A percentile compares a stretch with the other conserved stretches of the same genome.
These are phyloP conservation scores for Wickerhamiella dianesei DNA, from an alignment of 805 yeast species.

Conservation along the genomic window DNA sequence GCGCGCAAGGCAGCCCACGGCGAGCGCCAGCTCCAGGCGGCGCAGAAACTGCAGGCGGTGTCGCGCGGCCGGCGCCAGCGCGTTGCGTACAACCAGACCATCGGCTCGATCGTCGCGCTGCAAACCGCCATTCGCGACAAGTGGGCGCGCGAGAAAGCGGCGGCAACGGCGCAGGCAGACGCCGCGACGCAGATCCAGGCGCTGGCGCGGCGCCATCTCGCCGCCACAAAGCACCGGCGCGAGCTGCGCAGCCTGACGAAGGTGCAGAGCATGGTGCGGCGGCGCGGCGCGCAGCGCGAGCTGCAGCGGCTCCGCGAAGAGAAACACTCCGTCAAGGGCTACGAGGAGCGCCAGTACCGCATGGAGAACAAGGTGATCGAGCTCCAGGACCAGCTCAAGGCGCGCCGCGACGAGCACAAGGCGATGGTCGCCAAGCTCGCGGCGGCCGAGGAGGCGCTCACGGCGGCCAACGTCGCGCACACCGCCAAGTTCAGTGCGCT, in stretches of 20 bases:
- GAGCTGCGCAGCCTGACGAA: conserved; percentile 45
- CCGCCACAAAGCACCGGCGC: conserved; percentile 39
- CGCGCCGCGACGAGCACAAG: conserved; percentile 62
- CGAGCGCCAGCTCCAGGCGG: conserved; percentile 40
- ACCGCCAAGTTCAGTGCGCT: not conserved
- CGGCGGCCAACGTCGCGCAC: conserved; percentile 2
- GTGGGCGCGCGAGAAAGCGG: conserved; percentile 39
- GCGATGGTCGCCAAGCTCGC: conserved; percentile 9
- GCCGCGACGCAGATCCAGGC: conserved; percentile 68
- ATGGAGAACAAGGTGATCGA: conserved; percentile 96
- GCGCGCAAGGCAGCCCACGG: conserved; percentile 44
- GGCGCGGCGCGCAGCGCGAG: conserved; percentile 56
- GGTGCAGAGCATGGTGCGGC: conserved; percentile 67
- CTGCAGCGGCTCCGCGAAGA: conserved; percentile 59
- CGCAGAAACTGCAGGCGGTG: conserved; percentile 58
- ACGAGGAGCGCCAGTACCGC: conserved; percentile 73
- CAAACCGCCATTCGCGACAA: conserved; percentile 45
- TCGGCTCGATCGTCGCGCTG: conserved; percentile 37
- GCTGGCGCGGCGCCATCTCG: conserved; percentile 51
- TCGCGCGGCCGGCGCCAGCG: conserved; percentile 31
- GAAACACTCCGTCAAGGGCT: conserved; percentile 80
- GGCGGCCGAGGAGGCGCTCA: conserved; percentile 7
- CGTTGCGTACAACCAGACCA: conserved; percentile 38
- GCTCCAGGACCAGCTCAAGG: conserved; percentile 62
- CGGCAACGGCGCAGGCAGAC: conserved; percentile 36